These are phyloP conservation scores for Rhododendron williamsianum DNA, from an alignment of 148 eudicot genomes.

Conservation along the genomic window DNA sequence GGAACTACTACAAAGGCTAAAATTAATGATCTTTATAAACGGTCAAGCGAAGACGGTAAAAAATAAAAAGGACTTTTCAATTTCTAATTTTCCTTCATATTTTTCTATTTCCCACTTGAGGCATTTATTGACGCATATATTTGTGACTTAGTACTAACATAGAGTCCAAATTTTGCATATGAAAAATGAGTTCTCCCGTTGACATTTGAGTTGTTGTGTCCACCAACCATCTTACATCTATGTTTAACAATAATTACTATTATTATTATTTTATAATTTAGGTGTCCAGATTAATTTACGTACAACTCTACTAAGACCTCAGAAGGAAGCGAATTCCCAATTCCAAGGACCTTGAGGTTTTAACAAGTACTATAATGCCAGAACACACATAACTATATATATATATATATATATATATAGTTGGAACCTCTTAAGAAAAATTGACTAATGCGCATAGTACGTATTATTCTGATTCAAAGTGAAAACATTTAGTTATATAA, in stretches of 20 bases:
- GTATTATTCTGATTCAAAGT: not conserved
- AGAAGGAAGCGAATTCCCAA: no score
- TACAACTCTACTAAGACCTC: no score
- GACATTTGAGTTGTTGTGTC: slow-evolving; percentile 4
- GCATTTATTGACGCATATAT: not conserved
- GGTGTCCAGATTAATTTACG: no score
- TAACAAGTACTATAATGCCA: not conserved
- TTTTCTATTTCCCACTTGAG: not conserved
- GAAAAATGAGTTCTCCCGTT: not conserved
- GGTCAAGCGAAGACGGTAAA: not conserved
- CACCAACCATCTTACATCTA: not conserved
- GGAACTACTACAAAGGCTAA: not conserved
- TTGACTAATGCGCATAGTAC: no score
- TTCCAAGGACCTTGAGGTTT: no score
- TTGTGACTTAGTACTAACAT: not conserved
- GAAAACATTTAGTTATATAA: not conserved
- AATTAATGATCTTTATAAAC: not conserved
- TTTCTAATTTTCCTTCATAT: not conserved
- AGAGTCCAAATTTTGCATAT: not conserved
- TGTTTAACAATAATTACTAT: not conserved
- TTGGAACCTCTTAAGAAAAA: not conserved
- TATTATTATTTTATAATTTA: no score
- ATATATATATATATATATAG: not conserved
- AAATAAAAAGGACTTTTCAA: not conserved
- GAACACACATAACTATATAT: not conserved